These are phyloP conservation scores for Coemansia sp. DNA, from an alignment of 192 early-diverging fungal species.

Conservation along the genomic window DNA sequence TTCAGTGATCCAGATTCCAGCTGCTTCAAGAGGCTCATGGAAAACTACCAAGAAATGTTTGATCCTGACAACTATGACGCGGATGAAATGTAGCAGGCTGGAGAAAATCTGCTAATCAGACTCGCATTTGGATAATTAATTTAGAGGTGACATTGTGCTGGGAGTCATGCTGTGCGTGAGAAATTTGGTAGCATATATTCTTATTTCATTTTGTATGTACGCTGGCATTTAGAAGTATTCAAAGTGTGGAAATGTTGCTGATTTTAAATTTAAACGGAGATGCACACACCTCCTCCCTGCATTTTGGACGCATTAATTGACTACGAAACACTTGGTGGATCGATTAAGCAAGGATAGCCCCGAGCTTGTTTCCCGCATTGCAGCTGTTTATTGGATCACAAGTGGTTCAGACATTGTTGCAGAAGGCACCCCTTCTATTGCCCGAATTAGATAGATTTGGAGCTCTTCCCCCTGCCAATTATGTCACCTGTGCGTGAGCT, in stretches of 20 bases:
- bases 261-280: too few relatives aligned
- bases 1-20: neutral
- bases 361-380: neutral
- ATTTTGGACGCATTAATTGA: neutral
- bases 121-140: conserved; percentile 11
- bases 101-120: conserved; percentile 14
- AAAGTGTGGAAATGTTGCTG: neutral
- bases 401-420: neutral
- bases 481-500: neutral
- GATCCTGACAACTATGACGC: neutral
- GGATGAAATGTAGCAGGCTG: neutral
- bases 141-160: neutral
- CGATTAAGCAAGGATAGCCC: neutral
- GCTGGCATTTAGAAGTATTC: neutral
- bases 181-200: neutral
- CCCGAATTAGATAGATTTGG: neutral
- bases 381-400: neutral
- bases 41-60: neutral
- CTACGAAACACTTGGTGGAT: too few relatives aligned
- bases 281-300: too few relatives aligned
- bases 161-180: neutral
- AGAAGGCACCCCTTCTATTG: neutral
- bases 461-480: neutral
- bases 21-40: neutral
- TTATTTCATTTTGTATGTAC: neutral